Evolutionary conservation across 352 stramenopile species (phyloP).

Genomic region (Blastocystis sp.): DNA sequence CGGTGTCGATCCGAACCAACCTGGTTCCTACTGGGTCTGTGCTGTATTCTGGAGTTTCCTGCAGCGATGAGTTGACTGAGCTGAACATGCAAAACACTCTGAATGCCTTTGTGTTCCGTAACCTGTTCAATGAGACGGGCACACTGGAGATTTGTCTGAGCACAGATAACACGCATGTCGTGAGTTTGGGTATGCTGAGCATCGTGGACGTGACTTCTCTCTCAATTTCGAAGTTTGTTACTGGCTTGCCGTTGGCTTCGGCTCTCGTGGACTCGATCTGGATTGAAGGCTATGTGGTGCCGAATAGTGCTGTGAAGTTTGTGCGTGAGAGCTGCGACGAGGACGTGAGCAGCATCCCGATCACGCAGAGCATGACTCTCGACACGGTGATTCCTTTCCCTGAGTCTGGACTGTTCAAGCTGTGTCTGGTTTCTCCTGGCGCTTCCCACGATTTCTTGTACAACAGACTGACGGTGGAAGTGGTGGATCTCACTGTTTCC

Average conservation of each 20-base stretch:
- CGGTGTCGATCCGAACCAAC: neutral
- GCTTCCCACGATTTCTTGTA: conserved; percentile 9
- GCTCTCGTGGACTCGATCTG: neutral
- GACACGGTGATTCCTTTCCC: conserved; percentile 16
- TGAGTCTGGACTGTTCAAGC: neutral
- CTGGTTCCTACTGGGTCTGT: neutral
- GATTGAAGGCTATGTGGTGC: neutral
- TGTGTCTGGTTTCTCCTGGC: conserved; percentile 23
- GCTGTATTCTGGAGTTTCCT: neutral
- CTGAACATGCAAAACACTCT: neutral
- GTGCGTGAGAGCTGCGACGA: conserved; percentile 3
- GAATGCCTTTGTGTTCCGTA: neutral
- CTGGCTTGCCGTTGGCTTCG: neutral
- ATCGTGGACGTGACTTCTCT: neutral
- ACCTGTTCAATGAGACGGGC: neutral
- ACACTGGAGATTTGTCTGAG: neutral
- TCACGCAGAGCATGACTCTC: neutral
- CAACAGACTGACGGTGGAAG: neutral
- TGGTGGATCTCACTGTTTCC: neutral
- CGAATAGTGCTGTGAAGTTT: conserved; percentile 4
- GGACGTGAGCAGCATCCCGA: neutral
- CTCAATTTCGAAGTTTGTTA: neutral
- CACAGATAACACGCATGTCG: neutral
- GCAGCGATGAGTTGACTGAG: neutral
- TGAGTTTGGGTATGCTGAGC: neutral